Base-by-base conservation (phyloP, 177 flowering plant species). In the Vitis hybrid region DNA sequence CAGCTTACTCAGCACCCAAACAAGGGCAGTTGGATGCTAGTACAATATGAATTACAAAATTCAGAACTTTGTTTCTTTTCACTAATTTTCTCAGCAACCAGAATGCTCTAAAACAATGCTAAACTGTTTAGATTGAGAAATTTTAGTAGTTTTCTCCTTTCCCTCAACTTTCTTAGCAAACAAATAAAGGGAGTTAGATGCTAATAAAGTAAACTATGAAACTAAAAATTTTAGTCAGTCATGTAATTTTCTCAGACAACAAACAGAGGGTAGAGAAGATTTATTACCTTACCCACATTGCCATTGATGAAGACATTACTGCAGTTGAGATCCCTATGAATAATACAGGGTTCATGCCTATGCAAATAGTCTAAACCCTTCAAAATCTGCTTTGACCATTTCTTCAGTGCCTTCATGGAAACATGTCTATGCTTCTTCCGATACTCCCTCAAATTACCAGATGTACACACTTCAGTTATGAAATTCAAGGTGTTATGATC, bases 291-390 rank as follows among this genome's bases (percentile, higher is more conserved):
- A 5, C 97, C 97, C 18, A 81, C 66, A 69, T 91, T 89, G 11
- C 97, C 97, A 71, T 91, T 91, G 78, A 91, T 83, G 81, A 91
- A 88, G 40, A 91, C 79, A 23, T 91, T 91, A 71, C 91, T 88
- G 78, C 97, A 89, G 77, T 91, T 91, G 62, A 91, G 84, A 67
- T 91, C 97, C 62, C 97, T 75, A 63, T 90, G 94, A 58, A 91
- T 92, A 61, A 92, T 70, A 67, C 93, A 92, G 11, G 97, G 97
- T 26, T 92, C 92, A 60, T 89, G 91, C 0, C 78, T 87, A 61
- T 92, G 97, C 55, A 92, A 77, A 79, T 87, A 89, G 12, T 84
- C 86, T 80, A 92, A 72, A 4, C 92, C 97, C 60, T 71, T 78
- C 50, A 92, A 74, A 13, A 92, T 87, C 85, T 92, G 97, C 70